Percentiles rank a stretch among this genome's conserved stretches.
Evolutionary conservation across 495 filamentous ascomycete species (phyloP).

Genomic region (Penicillium pancosmium): DNA sequence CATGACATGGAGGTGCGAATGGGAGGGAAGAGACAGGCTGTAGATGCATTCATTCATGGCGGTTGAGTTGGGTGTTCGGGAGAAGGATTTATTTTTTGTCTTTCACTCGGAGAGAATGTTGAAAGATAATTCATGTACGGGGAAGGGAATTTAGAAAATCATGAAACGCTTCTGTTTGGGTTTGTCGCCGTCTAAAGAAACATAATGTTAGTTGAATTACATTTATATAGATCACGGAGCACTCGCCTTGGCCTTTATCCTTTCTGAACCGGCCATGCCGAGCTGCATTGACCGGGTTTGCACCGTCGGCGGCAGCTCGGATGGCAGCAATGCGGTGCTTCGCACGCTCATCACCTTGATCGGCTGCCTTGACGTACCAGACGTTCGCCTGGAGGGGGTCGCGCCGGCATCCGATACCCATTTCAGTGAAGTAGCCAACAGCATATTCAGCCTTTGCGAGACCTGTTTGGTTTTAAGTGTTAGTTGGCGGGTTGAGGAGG

Average conservation of each 20-base stretch:
- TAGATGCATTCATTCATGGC: neutral
- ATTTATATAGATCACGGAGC: neutral
- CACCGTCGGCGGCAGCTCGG: slow-evolving; percentile 78
- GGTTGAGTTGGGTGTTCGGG: neutral
- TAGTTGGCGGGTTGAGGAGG: slow-evolving; percentile 5
- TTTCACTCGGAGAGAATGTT: neutral
- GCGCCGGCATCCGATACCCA: slow-evolving; percentile 92
- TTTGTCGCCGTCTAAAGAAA: slow-evolving; percentile 22
- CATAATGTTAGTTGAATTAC: neutral
- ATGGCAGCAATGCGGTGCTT: slow-evolving; percentile 86
- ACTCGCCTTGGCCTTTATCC: slow-evolving; percentile 24
- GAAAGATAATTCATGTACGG: neutral
- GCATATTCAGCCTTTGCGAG: slow-evolving; percentile 94
- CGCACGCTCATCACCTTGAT: slow-evolving; percentile 87
- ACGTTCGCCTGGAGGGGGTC: slow-evolving; percentile 95
- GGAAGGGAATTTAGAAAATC: slow-evolving; percentile 28
- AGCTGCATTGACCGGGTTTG: slow-evolving; percentile 44
- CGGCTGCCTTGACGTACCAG: slow-evolving; percentile 97
- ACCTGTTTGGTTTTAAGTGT: slow-evolving; percentile 50
- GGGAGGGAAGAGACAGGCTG: neutral
- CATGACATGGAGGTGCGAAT: neutral
- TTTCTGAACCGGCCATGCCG: slow-evolving; percentile 15
- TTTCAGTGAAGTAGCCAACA: slow-evolving; percentile 96
- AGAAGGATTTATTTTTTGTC: no score
- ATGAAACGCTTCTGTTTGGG: slow-evolving; percentile 38